These are phyloP conservation scores for Boletellus emodensis DNA, from an alignment of 768 basidiomycete genomes.

Conservation along the genomic window DNA sequence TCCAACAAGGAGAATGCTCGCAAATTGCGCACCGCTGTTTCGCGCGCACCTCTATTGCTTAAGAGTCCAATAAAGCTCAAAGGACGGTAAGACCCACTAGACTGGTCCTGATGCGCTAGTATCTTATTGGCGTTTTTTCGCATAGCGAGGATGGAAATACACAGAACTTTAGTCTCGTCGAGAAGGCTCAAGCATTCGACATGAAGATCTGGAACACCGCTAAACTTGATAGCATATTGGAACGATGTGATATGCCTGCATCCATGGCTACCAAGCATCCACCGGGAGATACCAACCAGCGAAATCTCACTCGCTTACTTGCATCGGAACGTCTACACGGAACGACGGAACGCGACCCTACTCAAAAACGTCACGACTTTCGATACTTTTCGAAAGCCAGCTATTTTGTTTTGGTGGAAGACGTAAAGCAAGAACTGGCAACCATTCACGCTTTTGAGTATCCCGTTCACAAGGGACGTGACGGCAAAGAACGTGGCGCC, in stretches of 20 bases:
- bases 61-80: slow-evolving; percentile 67
- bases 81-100: slow-evolving; percentile 43
- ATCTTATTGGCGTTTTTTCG: slow-evolving; percentile 1
- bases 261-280: slow-evolving; percentile 26
- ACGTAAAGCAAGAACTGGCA: slow-evolving; percentile 76
- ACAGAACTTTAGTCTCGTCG: slow-evolving; percentile 47
- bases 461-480: slow-evolving; percentile 47
- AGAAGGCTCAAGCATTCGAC: slow-evolving; percentile 63
- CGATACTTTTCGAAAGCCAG: slow-evolving; percentile 76
- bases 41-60: slow-evolving; percentile 30
- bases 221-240: slow-evolving; percentile 69
- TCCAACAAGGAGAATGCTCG: slow-evolving; percentile 68
- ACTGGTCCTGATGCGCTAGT: neutral
- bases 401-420: slow-evolving; percentile 89
- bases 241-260: slow-evolving; percentile 52
- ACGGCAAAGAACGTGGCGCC: slow-evolving; percentile 49
- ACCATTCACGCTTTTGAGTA: slow-evolving; percentile 87
- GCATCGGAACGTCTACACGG: slow-evolving; percentile 85
- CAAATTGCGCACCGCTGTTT: slow-evolving; percentile 26
- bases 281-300: slow-evolving; percentile 34
- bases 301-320: slow-evolving; percentile 57
- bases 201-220: slow-evolving; percentile 85
- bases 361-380: slow-evolving; percentile 81
- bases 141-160: slow-evolving; percentile 27
- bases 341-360: slow-evolving; percentile 84